Conservation (phyloP, 2,329 filamentous ascomycete genomes). For the Fusarium pseudoanthophilum region DNA sequence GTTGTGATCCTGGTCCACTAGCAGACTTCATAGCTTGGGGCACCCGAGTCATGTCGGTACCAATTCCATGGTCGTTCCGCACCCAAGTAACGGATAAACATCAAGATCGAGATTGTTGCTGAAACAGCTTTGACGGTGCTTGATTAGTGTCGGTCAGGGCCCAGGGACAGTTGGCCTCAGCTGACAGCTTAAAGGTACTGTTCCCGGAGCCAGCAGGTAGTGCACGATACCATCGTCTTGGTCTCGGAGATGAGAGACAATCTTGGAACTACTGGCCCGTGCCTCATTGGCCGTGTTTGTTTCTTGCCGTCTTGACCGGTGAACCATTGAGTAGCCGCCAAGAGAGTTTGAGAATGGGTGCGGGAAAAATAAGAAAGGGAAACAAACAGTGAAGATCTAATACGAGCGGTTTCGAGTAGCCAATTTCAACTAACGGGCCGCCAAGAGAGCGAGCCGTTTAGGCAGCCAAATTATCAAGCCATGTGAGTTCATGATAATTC, state of each 20-base stretch:
- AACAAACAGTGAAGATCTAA: background rate
- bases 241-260: constrained; percentile 14
- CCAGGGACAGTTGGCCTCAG: constrained; percentile 9
- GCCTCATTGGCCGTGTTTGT: constrained; percentile 5
- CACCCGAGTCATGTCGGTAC: constrained; percentile 9
- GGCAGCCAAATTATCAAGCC: background rate
- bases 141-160: constrained; percentile 3
- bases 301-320: background rate
- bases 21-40: background rate
- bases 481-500: background rate
- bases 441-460: background rate
- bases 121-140: constrained; percentile 7
- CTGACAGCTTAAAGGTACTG: constrained; percentile 4
- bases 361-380: background rate
- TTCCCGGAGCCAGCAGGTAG: constrained; percentile 10
- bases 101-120: constrained; percentile 18
- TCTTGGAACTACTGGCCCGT: constrained; percentile 31
- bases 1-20: constrained; percentile 14
- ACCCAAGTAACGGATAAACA: background rate
- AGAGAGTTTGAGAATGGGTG: background rate
- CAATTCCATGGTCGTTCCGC: constrained; percentile 21
- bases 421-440: background rate
- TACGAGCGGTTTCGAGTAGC: background rate
- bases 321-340: background rate
- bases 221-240: constrained; percentile 3